Percentiles rank a stretch among this genome's conserved stretches.
These are phyloP conservation scores for Hirschioporus abietinus DNA, from an alignment of 768 basidiomycete genomes.

Conservation along the genomic window DNA sequence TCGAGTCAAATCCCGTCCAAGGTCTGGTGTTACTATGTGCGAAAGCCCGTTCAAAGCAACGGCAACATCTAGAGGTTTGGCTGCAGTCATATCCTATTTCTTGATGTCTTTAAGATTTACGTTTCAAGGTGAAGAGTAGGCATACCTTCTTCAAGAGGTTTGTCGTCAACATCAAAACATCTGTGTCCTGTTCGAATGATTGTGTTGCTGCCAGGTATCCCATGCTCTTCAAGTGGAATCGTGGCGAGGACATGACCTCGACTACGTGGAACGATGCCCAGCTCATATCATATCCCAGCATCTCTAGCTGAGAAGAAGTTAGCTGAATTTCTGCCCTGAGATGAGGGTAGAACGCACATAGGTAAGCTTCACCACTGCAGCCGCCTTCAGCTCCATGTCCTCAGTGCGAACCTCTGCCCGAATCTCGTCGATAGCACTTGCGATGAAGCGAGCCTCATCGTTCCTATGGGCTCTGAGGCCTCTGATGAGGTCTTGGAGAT, in stretches of 20 bases:
- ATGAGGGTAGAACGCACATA: constrained; percentile 61
- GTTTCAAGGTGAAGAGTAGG: neutral
- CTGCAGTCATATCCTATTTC: constrained; percentile 63
- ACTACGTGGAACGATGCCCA: constrained; percentile 97
- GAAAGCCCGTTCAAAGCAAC: constrained; percentile 79
- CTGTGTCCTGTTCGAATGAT: constrained; percentile 91
- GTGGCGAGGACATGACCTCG: constrained; percentile 94
- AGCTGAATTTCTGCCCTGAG: constrained; percentile 8
- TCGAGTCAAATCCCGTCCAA: constrained; percentile 85
- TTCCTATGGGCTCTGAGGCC: constrained; percentile 94
- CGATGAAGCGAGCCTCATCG: constrained; percentile 88
- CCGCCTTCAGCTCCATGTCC: constrained; percentile 97
- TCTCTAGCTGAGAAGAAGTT: constrained; percentile 69
- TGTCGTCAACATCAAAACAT: constrained; percentile 95
- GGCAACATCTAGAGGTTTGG: constrained; percentile 69
- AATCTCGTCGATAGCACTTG: constrained; percentile 92
- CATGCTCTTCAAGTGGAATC: constrained; percentile 88
- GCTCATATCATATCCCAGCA: constrained; percentile 92
- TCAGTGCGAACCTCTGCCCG: constrained; percentile 84
- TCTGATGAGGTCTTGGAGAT: constrained; percentile 90
- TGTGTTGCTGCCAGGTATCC: constrained; percentile 92
- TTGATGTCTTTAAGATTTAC: constrained; percentile 10
- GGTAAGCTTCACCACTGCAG: constrained; percentile 89
- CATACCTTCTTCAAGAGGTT: constrained; percentile 91
- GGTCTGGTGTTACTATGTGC: constrained; percentile 77